Conservation (phyloP, 306 rosid genomes). For the Inga leiocalycina region DNA sequence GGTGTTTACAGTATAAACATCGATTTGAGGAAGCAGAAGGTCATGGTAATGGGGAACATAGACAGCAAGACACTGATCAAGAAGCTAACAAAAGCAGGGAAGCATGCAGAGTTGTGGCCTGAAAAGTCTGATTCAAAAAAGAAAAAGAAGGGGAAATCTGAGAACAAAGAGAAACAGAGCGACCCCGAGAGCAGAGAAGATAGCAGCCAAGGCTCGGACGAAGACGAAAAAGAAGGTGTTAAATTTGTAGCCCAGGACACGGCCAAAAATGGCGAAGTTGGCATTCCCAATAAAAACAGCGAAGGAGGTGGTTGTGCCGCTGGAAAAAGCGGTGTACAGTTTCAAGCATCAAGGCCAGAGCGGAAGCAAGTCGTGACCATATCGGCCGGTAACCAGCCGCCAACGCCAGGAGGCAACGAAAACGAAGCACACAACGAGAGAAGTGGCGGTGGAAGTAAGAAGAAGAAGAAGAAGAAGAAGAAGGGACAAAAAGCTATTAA, state of each 20-base stretch:
- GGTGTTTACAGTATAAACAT: conserved; percentile 66
- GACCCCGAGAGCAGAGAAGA: conserved; percentile 49
- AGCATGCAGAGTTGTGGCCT: conserved; percentile 81
- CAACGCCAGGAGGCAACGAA: conserved; percentile 19
- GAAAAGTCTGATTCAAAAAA: conserved; percentile 39
- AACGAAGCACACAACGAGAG: conserved; percentile 28
- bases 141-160: conserved; percentile 41
- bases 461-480: conserved; percentile 49
- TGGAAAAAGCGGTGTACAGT: conserved; percentile 39
- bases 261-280: conserved; percentile 24
- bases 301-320: conserved; percentile 38
- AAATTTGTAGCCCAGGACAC: conserved; percentile 47
- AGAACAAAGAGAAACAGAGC: conserved; percentile 47
- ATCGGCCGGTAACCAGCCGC: conserved; percentile 41
- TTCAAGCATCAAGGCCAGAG: conserved; percentile 45
- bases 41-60: conserved; percentile 58
- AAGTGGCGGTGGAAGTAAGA: conserved; percentile 33
- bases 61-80: conserved; percentile 60
- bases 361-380: conserved; percentile 41
- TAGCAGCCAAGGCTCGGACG: conserved; percentile 45
- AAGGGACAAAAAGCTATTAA: conserved; percentile 51
- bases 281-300: background rate
- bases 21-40: conserved; percentile 72
- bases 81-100: conserved; percentile 52
- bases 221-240: conserved; percentile 39